Conservation (phyloP, 352 stramenopile genomes). For the Globisporangium carolinianum region DNA sequence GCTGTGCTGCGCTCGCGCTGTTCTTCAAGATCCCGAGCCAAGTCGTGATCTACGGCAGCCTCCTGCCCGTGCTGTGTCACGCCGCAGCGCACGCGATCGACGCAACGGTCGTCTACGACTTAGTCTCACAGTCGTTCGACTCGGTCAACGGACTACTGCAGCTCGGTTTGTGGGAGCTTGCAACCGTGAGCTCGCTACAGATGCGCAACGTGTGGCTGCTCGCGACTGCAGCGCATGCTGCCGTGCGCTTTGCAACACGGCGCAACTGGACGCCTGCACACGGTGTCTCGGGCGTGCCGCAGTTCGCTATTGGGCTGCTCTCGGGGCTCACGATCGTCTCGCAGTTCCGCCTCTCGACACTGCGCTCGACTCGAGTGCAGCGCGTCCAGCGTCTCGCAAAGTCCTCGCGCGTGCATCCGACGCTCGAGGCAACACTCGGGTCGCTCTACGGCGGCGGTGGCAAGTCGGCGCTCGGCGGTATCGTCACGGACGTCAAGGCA, state of each 20-base stretch:
- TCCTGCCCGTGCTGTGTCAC: constrained; percentile 1
- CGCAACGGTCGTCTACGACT: constrained; percentile 6
- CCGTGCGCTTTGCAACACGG: constrained; percentile 4
- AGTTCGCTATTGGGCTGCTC: constrained; percentile 19
- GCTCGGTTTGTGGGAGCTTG: constrained; percentile 14
- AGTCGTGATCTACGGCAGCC: constrained; percentile 3
- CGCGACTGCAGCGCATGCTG: constrained; percentile 3
- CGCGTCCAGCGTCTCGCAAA: not conserved
- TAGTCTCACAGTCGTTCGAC: constrained; percentile 14
- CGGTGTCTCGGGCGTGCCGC: constrained; percentile 15
- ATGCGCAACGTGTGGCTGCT: constrained; percentile 16
- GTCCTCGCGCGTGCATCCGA: not conserved
- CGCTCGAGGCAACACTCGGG: not conserved
- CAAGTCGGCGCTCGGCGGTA: not conserved
- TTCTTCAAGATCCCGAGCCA: constrained; percentile 6
- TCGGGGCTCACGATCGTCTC: constrained; percentile 10
- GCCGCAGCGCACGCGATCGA: constrained; percentile 1
- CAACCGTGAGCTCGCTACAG: constrained; percentile 6
- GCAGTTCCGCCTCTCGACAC: constrained; percentile 3
- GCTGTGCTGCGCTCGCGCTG: constrained; percentile 8
- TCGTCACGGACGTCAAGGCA: constrained; percentile 6
- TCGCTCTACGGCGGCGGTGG: not conserved
- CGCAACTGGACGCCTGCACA: constrained; percentile 7
- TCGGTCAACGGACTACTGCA: constrained; percentile 13
- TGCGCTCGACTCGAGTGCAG: constrained; percentile 1